Percentiles rank a stretch among this genome's conserved stretches.
Conservation (phyloP, 805 yeast genomes). For the Starmerella roubikii region DNA sequence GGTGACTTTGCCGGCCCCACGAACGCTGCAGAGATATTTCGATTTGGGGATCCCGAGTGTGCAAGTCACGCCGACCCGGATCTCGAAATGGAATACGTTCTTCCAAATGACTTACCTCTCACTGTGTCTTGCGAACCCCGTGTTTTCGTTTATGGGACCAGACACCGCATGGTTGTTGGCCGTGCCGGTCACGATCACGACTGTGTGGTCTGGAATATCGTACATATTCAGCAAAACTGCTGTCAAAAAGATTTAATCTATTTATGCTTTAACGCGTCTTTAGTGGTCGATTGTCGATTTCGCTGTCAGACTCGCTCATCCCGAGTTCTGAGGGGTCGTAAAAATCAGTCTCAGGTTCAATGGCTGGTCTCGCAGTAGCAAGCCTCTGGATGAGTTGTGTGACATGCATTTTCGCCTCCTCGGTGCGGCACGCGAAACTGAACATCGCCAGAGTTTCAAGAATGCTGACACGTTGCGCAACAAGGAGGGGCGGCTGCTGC, state of each 20-base stretch:
- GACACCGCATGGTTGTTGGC: conserved; percentile 22
- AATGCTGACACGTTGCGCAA: background rate
- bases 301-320: no score
- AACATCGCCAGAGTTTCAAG: background rate
- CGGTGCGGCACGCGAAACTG: background rate
- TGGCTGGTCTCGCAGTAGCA: background rate
- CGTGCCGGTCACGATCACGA: conserved; percentile 44
- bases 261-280: no score
- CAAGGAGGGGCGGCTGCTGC: background rate
- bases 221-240: conserved; percentile 17
- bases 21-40: conserved; percentile 56
- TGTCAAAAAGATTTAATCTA: conserved; percentile 20
- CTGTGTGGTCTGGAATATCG: conserved; percentile 57
- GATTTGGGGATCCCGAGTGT: conserved; percentile 73
- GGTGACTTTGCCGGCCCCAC: conserved; percentile 60
- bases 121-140: conserved; percentile 43
- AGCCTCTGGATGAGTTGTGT: background rate
- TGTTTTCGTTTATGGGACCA: conserved; percentile 27
- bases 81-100: conserved; percentile 81
- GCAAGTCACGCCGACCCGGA: conserved; percentile 71
- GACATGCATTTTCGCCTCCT: background rate
- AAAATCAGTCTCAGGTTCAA: no score
- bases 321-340: no score
- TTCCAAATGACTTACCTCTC: conserved; percentile 87
- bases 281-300: no score